Evolutionary conservation across 2,329 filamentous ascomycete genomes (phyloP).

Genomic region (Verticillium nonalfalfae): DNA sequence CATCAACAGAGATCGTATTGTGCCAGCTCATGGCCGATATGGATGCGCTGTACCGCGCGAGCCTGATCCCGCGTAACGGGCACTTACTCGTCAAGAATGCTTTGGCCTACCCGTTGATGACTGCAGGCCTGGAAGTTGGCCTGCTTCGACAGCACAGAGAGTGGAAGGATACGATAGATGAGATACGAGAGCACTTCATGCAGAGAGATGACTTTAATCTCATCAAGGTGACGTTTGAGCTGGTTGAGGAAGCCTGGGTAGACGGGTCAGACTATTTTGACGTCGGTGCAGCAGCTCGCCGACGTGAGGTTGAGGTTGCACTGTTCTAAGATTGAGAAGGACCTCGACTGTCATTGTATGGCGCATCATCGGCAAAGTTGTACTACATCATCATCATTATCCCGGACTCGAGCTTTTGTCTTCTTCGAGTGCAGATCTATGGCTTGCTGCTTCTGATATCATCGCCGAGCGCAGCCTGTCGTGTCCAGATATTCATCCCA

Average conservation of each 20-base stretch:
- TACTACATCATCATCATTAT: no score
- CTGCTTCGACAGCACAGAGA: conserved; percentile 8
- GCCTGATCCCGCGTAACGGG: conserved; percentile 8
- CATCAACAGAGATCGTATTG: conserved; percentile 13
- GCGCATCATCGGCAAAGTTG: no score
- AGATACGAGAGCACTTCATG: conserved; percentile 1
- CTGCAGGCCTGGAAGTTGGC: conserved; percentile 16
- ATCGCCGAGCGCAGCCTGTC: conserved; percentile 30
- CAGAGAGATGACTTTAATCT: conserved; percentile 4
- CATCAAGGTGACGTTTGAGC: conserved; percentile 1
- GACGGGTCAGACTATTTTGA: conserved; percentile 8
- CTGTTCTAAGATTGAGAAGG: conserved; percentile 4
- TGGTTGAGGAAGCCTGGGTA: conserved; percentile 7
- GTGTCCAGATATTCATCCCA: conserved; percentile 47
- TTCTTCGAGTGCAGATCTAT: conserved; percentile 5
- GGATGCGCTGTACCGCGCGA: conserved; percentile 14
- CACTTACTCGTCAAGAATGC: conserved; percentile 16
- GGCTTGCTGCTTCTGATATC: conserved; percentile 22
- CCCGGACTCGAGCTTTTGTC: background rate
- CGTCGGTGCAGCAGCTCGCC: conserved; percentile 6
- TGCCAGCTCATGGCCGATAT: conserved; percentile 16
- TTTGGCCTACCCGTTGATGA: conserved; percentile 18
- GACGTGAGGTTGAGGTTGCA: conserved; percentile 7
- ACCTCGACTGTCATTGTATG: no score
- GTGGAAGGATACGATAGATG: conserved; percentile 11